phyloP scores from a whole-genome alignment of 306 rosid genomes.

The Abrus precatorius region DNA sequence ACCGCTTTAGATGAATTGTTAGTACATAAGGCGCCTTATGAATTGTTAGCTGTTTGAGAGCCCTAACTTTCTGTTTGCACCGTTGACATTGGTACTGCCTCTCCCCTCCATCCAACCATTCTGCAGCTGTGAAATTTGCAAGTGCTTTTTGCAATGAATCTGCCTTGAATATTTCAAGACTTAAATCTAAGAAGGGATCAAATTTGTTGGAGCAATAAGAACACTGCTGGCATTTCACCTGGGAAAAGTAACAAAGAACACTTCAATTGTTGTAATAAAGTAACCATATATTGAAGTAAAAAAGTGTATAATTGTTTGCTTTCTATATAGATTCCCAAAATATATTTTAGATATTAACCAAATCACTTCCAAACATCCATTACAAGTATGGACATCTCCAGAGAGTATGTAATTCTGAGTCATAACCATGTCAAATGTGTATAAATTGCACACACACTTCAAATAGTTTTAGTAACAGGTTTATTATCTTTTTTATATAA shows the following conservation, averaged over 20 bases:
- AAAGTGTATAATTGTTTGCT: background rate
- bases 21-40: conserved; percentile 95
- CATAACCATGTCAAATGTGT: too few relatives aligned
- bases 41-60: conserved; percentile 87
- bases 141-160: conserved; percentile 89
- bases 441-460: background rate
- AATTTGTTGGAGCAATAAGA: conserved; percentile 83
- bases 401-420: too few relatives aligned
- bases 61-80: conserved; percentile 96
- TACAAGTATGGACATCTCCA: too few relatives aligned
- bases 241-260: conserved; percentile 44
- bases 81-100: conserved; percentile 86
- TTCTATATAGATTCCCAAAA: conserved; percentile 18
- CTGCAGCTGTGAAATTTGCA: conserved; percentile 79
- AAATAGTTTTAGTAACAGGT: background rate
- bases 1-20: conserved; percentile 87
- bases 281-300: background rate
- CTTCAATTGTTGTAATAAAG: background rate
- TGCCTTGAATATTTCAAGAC: conserved; percentile 92
- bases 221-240: conserved; percentile 95
- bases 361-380: conserved; percentile 16
- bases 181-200: conserved; percentile 95
- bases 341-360: background rate
- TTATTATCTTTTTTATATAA: background rate
- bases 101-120: conserved; percentile 95